Base-by-base conservation (phyloP, 2,329 filamentous ascomycete species). In the Colletotrichum tofieldiae region DNA sequence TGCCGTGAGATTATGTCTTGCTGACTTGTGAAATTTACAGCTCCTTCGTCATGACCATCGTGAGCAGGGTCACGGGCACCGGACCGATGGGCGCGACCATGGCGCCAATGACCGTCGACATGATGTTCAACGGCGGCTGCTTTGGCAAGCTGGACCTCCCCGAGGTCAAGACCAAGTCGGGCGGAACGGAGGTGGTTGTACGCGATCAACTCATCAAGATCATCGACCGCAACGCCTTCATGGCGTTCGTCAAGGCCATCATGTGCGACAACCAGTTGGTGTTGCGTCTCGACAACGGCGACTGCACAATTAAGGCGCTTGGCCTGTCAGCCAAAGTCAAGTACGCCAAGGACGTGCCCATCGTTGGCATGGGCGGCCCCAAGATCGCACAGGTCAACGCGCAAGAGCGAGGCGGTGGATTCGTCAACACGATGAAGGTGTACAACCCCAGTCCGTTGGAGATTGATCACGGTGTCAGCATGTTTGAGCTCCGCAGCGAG, bases 141-240 rank as follows among this genome's bases (percentile, higher is more conserved):
- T 79, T 82, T 63, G 80, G 79, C 18, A 79, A 77, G 54, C 66
- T 82, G 41, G 73, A 67, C 52, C 70, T 82, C 5, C 78, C 81
- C n/a, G 75, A 79, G 58, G 73, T 77, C 20, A 75, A 75, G 41
- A 78, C 79, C 26, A 76, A 76, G 51, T 75, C 79, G 23, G 76
- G 77, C 67, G 78, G 79, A 11, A 75, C 76, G 43, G 69, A 75
- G 8, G 72, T 82, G 41, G 32, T 74, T n/a, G 71, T 79, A 12
- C 62, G 73, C 35, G 75, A 79, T 41, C 78, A 81, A 67, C 65
- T 63, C 12, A 72, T 83, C 51, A 60, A 74, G 32, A 80, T 83
- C 56, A 60, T 74, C 26, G 74, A 83, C 69, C 75, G 77, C 73
- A 58, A 65, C 20, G 74, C 69, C 32, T 83, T 78, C 58, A 76